Evolutionary conservation across 2,329 filamentous ascomycete genomes (phyloP), one percentile per base, ranked within the genome.

Genomic region (Colletotrichum filicis): DNA sequence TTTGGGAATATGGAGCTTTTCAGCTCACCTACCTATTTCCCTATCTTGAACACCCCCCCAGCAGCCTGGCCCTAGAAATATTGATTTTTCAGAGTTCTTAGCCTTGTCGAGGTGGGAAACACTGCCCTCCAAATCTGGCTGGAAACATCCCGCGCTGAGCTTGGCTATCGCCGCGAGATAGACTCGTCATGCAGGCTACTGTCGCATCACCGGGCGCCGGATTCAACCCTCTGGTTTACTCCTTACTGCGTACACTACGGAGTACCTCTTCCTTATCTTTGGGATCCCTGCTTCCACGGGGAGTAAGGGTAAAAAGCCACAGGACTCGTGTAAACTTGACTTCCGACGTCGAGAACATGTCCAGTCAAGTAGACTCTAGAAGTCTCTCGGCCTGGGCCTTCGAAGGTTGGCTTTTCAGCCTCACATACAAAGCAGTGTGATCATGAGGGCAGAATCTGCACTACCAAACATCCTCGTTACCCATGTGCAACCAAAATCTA

Each of bases 31-130:
- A 42, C 37, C 37, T 42, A 42, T 19, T 42, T 42, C 37, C 37
- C 37, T 64, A 69, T 72, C 69, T 69, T 9, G 26, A 72, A 72
- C 58, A 35, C 11, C 32, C 32, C 65, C 42, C 58, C n/a, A 52
- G 52, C 32, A 56, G 26, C 57, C 58, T 24, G 58, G 65, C 52
- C 53, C 65, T 46, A 53, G 24, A 19, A 69, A 62, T 70, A 66
- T 66, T 59, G 32, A 24, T 22, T 59, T 55, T 5, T 42, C 5
- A 35, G 11, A 35, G 3, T 42, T 42, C 35, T 8, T 42, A 42
- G 37, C 37, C 19, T 42, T 16, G 26, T 37, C n/a, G 30, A n/a
- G 16, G 12, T 52, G 24, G 58, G 22, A 49, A n/a, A 2, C 19
- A 49, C 59, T 32, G 19, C 37, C 24, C 24, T 19, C 26, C 28